Conservation (phyloP, 1,284 basidiomycete species). For the Ceratobasidium sp. region DNA sequence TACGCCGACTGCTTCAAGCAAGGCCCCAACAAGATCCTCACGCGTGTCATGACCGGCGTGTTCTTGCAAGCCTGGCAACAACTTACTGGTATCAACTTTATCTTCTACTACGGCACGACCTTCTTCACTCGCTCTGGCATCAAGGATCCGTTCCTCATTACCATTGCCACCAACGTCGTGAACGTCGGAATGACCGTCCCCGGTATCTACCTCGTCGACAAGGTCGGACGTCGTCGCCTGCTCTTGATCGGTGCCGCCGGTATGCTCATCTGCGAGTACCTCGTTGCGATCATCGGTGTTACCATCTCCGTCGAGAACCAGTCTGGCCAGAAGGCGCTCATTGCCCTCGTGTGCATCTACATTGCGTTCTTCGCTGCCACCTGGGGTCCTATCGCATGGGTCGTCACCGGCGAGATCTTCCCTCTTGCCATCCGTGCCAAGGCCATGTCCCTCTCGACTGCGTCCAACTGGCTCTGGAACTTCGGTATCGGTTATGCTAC, state of each 20-base stretch:
- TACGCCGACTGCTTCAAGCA: constrained; percentile 72
- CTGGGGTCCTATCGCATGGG: constrained; percentile 85
- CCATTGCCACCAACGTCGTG: constrained; percentile 77
- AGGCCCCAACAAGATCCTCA: constrained; percentile 71
- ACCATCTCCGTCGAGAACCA: constrained; percentile 66
- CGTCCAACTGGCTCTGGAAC: constrained; percentile 81
- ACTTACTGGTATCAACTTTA: constrained; percentile 89
- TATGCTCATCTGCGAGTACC: constrained; percentile 80
- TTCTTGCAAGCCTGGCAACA: constrained; percentile 81
- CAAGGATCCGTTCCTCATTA: constrained; percentile 75
- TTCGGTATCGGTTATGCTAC: constrained; percentile 74
- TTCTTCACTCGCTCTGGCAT: constrained; percentile 83
- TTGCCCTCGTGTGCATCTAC: constrained; percentile 79
- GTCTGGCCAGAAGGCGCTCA: constrained; percentile 67
- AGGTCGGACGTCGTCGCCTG: constrained; percentile 80
- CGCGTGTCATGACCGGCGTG: constrained; percentile 83
- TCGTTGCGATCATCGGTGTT: constrained; percentile 79
- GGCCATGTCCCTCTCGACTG: constrained; percentile 79
- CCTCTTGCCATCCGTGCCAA: constrained; percentile 80
- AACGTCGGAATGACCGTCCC: constrained; percentile 79
- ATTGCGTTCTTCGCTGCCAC: constrained; percentile 78
- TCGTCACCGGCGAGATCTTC: constrained; percentile 81
- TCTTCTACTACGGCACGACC: constrained; percentile 81
- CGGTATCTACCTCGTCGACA: constrained; percentile 78
- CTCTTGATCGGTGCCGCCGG: constrained; percentile 78